Conservation (phyloP, 1,284 basidiomycete species). For the Rugosomyces carneus region DNA sequence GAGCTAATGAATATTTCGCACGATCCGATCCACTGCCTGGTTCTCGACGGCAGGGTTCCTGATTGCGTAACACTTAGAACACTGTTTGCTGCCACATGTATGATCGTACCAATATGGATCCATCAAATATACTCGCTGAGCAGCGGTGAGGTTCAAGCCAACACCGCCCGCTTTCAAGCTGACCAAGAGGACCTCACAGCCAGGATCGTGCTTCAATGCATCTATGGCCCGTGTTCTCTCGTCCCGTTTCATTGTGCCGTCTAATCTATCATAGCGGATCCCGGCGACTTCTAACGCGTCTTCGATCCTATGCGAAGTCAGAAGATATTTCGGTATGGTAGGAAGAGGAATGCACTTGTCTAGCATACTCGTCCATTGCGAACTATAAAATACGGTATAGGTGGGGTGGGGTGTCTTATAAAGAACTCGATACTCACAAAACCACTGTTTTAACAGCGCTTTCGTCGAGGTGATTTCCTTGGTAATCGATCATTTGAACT, state of each 20-base stretch:
- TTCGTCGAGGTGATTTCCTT: constrained; percentile 66
- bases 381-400: constrained; percentile 39
- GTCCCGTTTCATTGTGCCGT: constrained; percentile 96
- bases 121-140: constrained; percentile 88
- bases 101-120: constrained; percentile 84
- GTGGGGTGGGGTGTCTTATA: background rate
- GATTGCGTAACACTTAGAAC: constrained; percentile 10
- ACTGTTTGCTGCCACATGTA: background rate
- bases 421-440: constrained; percentile 56
- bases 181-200: constrained; percentile 88
- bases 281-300: constrained; percentile 79
- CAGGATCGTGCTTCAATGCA: constrained; percentile 77
- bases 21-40: constrained; percentile 90
- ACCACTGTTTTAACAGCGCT: constrained; percentile 83
- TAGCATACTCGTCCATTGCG: constrained; percentile 95
- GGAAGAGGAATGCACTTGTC: constrained; percentile 61
- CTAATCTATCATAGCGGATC: constrained; percentile 86
- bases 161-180: constrained; percentile 97
- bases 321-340: background rate
- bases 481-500: constrained; percentile 66
- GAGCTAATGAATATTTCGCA: constrained; percentile 25
- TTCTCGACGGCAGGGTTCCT: constrained; percentile 98
- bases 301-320: constrained; percentile 57
- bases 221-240: constrained; percentile 89
- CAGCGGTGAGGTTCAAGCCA: constrained; percentile 90